Evolutionary conservation across 2,329 filamentous ascomycete species (phyloP), one percentile per base, ranked within the genome.

Genomic region (Coniochaeta sp.): DNA sequence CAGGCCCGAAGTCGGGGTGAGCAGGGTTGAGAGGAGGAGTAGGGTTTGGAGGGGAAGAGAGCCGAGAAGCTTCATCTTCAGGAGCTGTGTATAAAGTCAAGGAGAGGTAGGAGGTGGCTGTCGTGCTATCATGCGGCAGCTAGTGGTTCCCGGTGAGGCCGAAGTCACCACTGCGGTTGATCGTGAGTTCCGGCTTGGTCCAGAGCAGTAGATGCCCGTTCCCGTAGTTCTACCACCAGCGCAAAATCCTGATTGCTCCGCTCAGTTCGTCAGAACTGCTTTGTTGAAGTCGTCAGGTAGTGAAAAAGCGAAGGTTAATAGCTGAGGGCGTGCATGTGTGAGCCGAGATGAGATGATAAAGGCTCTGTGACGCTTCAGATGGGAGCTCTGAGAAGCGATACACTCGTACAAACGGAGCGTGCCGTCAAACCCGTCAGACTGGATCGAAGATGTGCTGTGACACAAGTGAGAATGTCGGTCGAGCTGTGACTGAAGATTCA

Each of bases 1-100:
- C 22, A 52, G 47, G 47, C 17, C 47, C 3, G 24, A 17, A 3
- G 60, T 57, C 30, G 47, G 34, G 55, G 60, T 42, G 24, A 61
- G n/a, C 40, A 63, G 57, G 17, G 36, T 19, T 14, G 42, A 55
- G 38, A 61, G 36, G 52, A 56, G 32, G 14, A 58, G 54, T 16
- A 60, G 47, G 26, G 22, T 58, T 44, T 28, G 55, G 24, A 54
- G 28, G 30, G 54, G 54, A n/a, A 55, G 54, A n/a, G 30, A 7
- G 54, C n/a, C 9, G 32, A 55, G 54, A 30, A 55, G 54, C 54
- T 55, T 55, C 54, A 55, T 55, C 7, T 22, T 38, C 26, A 7
- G 17, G 28, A 22, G 14, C 2, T 36, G 47, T 14, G 24, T 22
- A 52, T 47, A 9, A 47, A 28, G 24, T 52, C n/a, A n/a, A 30